These are phyloP conservation scores for Hippophae tibetana DNA, from an alignment of 306 rosid genomes.

Conservation along the genomic window DNA sequence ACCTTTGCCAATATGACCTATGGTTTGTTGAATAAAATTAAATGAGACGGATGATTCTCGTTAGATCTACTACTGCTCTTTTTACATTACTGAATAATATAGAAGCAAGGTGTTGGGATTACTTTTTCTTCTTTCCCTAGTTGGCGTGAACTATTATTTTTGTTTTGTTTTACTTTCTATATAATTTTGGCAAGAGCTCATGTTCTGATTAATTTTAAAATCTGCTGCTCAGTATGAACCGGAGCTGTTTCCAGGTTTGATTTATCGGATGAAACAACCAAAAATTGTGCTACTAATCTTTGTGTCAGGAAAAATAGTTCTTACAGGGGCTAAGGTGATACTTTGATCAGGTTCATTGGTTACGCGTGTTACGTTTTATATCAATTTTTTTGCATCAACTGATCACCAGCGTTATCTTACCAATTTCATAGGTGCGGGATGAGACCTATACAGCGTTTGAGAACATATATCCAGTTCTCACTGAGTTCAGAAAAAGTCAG, in stretches of 20 bases:
- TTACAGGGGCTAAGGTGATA: conserved; percentile 90
- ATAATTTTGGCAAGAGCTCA: not conserved
- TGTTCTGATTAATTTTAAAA: not conserved
- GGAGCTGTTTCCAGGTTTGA: conserved; percentile 90
- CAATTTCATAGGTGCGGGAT: conserved; percentile 55
- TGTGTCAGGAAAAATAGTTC: conserved; percentile 92
- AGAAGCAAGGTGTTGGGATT: not conserved
- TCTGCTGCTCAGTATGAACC: conserved; percentile 71
- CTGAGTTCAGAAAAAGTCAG: conserved; percentile 85
- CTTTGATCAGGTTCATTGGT: not conserved
- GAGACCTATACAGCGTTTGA: conserved; percentile 93
- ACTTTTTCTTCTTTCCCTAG: not conserved
- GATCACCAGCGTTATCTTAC: not conserved
- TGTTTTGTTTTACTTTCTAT: not conserved
- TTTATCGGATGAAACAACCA: conserved; percentile 93
- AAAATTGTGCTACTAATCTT: conserved; percentile 91
- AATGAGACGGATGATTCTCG: not conserved
- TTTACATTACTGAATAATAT: not conserved
- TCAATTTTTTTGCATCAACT: not conserved
- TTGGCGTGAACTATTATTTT: too few relatives aligned
- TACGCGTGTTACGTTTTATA: not conserved
- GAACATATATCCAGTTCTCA: conserved; percentile 88
- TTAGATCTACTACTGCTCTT: not conserved
- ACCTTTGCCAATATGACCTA: too few relatives aligned
- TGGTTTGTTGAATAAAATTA: not conserved